Evolutionary conservation across 352 stramenopile species (phyloP).

Genomic region (Phytophthora boehmeriae): DNA sequence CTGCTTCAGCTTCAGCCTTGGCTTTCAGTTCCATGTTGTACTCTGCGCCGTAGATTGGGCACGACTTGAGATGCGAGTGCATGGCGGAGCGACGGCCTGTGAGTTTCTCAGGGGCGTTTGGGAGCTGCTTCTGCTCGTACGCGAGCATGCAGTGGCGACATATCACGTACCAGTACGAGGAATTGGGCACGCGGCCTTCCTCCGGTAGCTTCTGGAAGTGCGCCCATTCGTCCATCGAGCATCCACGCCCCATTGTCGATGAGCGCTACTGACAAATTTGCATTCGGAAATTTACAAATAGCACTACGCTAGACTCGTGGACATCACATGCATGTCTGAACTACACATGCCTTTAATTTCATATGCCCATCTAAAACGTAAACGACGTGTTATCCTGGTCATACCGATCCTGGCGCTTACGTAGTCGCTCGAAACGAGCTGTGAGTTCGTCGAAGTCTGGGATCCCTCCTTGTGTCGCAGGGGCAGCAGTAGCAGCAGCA

Average conservation of each 20-base stretch:
- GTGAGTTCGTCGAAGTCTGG: slow-evolving; percentile 94
- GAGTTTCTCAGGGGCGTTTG: slow-evolving; percentile 57
- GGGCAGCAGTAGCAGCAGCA: slow-evolving; percentile 4
- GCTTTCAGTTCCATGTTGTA: slow-evolving; percentile 60
- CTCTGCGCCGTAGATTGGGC: slow-evolving; percentile 67
- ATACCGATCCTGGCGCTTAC: slow-evolving; percentile 69
- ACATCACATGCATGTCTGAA: not conserved
- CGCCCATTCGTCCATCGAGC: slow-evolving; percentile 83
- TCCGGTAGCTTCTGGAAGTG: slow-evolving; percentile 78
- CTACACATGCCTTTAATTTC: slow-evolving; percentile 2
- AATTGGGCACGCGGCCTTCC: slow-evolving; percentile 74
- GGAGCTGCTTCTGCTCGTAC: slow-evolving; percentile 72
- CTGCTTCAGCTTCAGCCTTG: slow-evolving; percentile 16
- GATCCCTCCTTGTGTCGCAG: slow-evolving; percentile 44
- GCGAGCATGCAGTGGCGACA: slow-evolving; percentile 73
- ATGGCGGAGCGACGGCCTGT: slow-evolving; percentile 79
- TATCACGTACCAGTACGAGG: slow-evolving; percentile 83
- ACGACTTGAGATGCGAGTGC: slow-evolving; percentile 76
- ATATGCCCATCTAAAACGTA: slow-evolving; percentile 55
- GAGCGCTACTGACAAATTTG: too few relatives aligned
- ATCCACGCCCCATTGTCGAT: slow-evolving; percentile 61
- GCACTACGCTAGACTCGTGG: too few relatives aligned
- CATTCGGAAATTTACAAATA: too few relatives aligned
- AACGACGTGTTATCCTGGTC: slow-evolving; percentile 63
- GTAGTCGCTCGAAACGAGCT: slow-evolving; percentile 91